Evolutionary conservation across 768 basidiomycete species (phyloP).

Genomic region (Mycena kentingensis): DNA sequence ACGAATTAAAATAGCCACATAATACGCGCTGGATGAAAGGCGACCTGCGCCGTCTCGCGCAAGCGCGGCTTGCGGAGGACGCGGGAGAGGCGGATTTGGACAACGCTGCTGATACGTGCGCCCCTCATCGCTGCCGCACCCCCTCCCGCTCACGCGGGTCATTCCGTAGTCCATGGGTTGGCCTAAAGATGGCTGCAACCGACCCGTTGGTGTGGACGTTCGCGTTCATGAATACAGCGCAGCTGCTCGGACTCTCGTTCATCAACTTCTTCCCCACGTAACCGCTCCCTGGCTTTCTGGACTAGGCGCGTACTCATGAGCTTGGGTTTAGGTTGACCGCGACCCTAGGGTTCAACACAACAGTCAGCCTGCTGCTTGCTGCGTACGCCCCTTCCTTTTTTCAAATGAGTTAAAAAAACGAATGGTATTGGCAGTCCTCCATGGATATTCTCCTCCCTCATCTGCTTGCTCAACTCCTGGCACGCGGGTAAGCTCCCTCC

Average conservation of each 20-base stretch:
- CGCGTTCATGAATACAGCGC: constrained; percentile 50
- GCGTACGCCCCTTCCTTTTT: constrained; percentile 43
- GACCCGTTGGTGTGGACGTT: constrained; percentile 59
- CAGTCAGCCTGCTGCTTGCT: constrained; percentile 57
- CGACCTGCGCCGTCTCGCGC: constrained; percentile 57
- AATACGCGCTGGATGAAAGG: constrained; percentile 63
- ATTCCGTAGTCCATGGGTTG: constrained; percentile 44
- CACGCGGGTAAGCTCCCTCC: constrained; percentile 40
- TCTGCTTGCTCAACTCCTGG: constrained; percentile 55
- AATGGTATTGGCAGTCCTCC: constrained; percentile 51
- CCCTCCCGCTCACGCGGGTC: not conserved
- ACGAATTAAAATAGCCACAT: constrained; percentile 57
- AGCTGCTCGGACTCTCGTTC: constrained; percentile 59
- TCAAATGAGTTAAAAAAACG: not conserved
- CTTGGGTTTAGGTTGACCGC: constrained; percentile 45
- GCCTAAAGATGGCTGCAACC: constrained; percentile 56
- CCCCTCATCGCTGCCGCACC: constrained; percentile 1
- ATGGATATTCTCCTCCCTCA: constrained; percentile 57
- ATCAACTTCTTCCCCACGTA: constrained; percentile 62
- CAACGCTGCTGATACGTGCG: constrained; percentile 58
- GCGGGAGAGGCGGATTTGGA: constrained; percentile 69
- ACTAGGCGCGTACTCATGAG: too few species aligned
- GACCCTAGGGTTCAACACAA: constrained; percentile 64
- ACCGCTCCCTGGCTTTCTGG: too few species aligned
- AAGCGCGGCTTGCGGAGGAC: constrained; percentile 67